These are phyloP conservation scores for Cordyceps javanica DNA, from an alignment of 2,329 filamentous ascomycete species.

Conservation along the genomic window DNA sequence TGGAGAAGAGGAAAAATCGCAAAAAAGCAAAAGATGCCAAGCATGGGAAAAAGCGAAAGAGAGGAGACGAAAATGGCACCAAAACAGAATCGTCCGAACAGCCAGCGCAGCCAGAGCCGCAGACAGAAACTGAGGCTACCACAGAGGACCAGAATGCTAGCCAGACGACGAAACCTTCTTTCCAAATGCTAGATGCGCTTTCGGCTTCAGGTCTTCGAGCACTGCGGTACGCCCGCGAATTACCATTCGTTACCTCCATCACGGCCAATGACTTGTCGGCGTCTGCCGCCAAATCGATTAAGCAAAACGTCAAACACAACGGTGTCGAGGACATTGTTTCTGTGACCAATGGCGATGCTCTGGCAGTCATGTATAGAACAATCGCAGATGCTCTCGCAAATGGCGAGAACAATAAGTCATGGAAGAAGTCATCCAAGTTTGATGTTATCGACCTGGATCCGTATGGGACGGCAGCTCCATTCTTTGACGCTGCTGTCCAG, in stretches of 20 bases:
- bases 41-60: slow-evolving; percentile 37
- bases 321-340: slow-evolving; percentile 63
- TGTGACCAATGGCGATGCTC: slow-evolving; percentile 73
- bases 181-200: slow-evolving; percentile 89
- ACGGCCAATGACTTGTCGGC: slow-evolving; percentile 86
- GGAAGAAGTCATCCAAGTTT: slow-evolving; percentile 51
- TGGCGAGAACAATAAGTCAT: slow-evolving; percentile 32
- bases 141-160: slow-evolving; percentile 16
- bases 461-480: slow-evolving; percentile 88
- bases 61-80: slow-evolving; percentile 26
- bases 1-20: slow-evolving; percentile 36
- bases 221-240: slow-evolving; percentile 83
- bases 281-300: slow-evolving; percentile 73
- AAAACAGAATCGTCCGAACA: slow-evolving; percentile 10
- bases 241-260: slow-evolving; percentile 74
- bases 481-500: slow-evolving; percentile 86
- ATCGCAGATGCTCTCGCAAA: slow-evolving; percentile 48
- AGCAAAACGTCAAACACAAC: slow-evolving; percentile 80
- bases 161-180: slow-evolving; percentile 38
- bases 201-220: slow-evolving; percentile 91
- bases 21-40: slow-evolving; percentile 24
- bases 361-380: slow-evolving; percentile 82
- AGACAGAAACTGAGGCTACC: neutral
- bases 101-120: neutral
- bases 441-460: slow-evolving; percentile 96